phyloP scores from a whole-genome alignment of 2,329 filamentous ascomycete species.

The Fusarium hostae region DNA sequence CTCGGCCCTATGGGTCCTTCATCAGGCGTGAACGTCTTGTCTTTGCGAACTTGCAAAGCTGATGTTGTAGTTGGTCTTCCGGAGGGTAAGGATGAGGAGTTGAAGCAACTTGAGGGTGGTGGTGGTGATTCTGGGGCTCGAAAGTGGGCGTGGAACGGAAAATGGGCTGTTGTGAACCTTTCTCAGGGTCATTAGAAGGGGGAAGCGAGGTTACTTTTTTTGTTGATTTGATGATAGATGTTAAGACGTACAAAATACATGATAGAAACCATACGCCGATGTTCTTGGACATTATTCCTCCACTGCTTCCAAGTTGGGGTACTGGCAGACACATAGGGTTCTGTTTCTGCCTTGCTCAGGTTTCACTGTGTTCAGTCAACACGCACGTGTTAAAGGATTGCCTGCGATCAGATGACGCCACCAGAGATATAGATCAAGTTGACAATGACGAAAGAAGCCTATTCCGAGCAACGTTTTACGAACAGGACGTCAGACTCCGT shows the following conservation, averaged over 20 bases:
- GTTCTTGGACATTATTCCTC: neutral
- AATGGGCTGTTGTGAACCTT: conserved; percentile 88
- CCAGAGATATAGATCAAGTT: neutral
- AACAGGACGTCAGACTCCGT: no score
- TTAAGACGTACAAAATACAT: conserved; percentile 19
- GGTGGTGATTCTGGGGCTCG: conserved; percentile 77
- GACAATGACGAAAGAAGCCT: neutral
- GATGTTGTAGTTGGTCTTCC: conserved; percentile 93
- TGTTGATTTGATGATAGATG: conserved; percentile 29
- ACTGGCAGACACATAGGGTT: neutral
- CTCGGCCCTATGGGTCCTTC: conserved; percentile 85
- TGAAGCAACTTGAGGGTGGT: conserved; percentile 74
- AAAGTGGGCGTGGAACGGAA: conserved; percentile 95
- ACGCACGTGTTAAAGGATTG: neutral
- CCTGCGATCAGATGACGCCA: neutral
- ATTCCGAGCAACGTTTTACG: no score
- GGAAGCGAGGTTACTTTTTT: neutral
- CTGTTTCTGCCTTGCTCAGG: neutral
- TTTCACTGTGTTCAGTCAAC: neutral
- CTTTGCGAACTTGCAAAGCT: conserved; percentile 94
- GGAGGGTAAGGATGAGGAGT: conserved; percentile 82
- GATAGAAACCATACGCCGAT: neutral
- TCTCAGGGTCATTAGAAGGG: conserved; percentile 49
- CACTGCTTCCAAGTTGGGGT: neutral
- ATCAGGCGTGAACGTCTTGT: conserved; percentile 85